phyloP scores from a whole-genome alignment of 768 basidiomycete species.

The Boletus rufocinnamomeus region DNA sequence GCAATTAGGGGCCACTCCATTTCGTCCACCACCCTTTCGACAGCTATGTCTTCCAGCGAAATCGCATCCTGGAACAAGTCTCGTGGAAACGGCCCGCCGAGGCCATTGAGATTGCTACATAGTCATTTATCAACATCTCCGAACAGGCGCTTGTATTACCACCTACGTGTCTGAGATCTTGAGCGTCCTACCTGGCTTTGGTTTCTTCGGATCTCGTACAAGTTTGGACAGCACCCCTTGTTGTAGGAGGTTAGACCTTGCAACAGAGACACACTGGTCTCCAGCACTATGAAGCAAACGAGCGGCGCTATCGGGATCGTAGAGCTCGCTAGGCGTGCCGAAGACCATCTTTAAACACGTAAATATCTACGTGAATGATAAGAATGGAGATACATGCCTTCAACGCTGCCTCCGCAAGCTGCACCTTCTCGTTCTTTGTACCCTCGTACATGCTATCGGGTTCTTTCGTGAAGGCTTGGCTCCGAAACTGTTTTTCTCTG shows the following conservation, averaged over 20 bases:
- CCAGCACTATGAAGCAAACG: conserved; percentile 57
- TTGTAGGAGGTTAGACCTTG: conserved; percentile 59
- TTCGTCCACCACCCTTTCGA: conserved; percentile 52
- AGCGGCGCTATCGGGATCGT: conserved; percentile 61
- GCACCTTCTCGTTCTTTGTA: conserved; percentile 39
- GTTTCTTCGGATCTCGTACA: conserved; percentile 60
- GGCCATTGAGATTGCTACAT: conserved; percentile 63
- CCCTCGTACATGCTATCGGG: conserved; percentile 33
- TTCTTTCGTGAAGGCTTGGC: conserved; percentile 53
- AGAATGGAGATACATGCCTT: conserved; percentile 50
- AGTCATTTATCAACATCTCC: not conserved
- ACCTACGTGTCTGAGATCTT: conserved; percentile 74
- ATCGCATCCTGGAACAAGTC: conserved; percentile 75
- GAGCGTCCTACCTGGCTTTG: conserved; percentile 69
- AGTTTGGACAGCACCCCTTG: conserved; percentile 69
- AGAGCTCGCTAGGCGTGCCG: conserved; percentile 68
- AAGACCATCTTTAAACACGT: conserved; percentile 63
- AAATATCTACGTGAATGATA: not conserved
- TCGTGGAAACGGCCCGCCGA: conserved; percentile 61
- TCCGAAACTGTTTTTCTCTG: conserved; percentile 67
- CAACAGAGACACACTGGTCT: conserved; percentile 53
- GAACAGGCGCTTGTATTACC: not conserved
- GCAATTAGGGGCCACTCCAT: conserved; percentile 80
- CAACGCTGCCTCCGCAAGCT: conserved; percentile 65
- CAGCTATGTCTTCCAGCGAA: conserved; percentile 57